phyloP scores from a whole-genome alignment of 2,329 filamentous ascomycete genomes.

The Ascomycota sp. region DNA sequence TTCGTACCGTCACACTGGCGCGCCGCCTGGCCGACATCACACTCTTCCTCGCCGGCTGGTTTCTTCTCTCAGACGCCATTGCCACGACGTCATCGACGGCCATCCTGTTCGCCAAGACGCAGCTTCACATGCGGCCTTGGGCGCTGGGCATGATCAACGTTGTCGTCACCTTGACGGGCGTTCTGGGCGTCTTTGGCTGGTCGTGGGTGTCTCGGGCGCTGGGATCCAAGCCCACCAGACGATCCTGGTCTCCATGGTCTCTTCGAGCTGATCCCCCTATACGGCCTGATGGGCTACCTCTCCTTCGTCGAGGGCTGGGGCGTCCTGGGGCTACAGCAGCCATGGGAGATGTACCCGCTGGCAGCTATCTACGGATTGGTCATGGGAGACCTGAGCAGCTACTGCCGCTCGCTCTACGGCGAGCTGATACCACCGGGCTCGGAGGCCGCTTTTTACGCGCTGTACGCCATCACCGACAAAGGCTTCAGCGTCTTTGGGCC shows the following conservation, averaged over 20 bases:
- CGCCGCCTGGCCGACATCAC: slow-evolving; percentile 51
- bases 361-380: slow-evolving; percentile 85
- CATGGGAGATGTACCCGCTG: slow-evolving; percentile 92
- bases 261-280: slow-evolving; percentile 83
- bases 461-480: slow-evolving; percentile 97
- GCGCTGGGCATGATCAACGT: slow-evolving; percentile 85
- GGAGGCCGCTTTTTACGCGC: slow-evolving; percentile 86
- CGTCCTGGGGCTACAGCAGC: slow-evolving; percentile 69
- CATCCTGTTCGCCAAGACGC: slow-evolving; percentile 87
- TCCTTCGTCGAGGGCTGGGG: slow-evolving; percentile 58
- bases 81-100: slow-evolving; percentile 90
- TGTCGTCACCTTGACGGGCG: slow-evolving; percentile 66
- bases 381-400: slow-evolving; percentile 76
- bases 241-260: slow-evolving; percentile 80
- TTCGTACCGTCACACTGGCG: slow-evolving; percentile 58
- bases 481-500: slow-evolving; percentile 87
- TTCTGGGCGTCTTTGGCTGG: slow-evolving; percentile 82
- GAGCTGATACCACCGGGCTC: slow-evolving; percentile 87
- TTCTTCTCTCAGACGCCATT: slow-evolving; percentile 81
- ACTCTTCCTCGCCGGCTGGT: slow-evolving; percentile 76
- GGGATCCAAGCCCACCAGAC: slow-evolving; percentile 63
- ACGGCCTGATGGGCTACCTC: slow-evolving; percentile 74
- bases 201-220: slow-evolving; percentile 52
- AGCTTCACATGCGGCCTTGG: slow-evolving; percentile 73
- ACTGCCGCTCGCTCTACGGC: slow-evolving; percentile 81